phyloP scores from a whole-genome alignment of 139 green algal genomes.

The Nannochloris sp. region DNA sequence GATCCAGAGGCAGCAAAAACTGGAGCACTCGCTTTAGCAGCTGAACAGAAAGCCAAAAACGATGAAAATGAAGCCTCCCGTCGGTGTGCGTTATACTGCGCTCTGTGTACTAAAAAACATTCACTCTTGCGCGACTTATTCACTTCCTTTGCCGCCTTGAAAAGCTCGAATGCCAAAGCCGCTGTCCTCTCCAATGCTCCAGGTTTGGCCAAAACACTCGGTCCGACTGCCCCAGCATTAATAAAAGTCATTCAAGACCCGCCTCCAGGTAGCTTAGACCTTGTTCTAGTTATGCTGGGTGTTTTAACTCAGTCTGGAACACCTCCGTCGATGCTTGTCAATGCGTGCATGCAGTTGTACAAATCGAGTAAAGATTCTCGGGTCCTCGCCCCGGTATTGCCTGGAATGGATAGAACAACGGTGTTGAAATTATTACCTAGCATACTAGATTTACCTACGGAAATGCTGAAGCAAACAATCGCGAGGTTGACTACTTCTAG shows the following conservation, averaged over 20 bases:
- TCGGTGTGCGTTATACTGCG: conserved; percentile 48
- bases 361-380: background rate
- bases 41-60: no score
- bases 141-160: conserved; percentile 17
- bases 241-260: conserved; percentile 25
- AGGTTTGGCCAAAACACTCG: conserved; percentile 37
- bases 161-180: conserved; percentile 1
- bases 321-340: conserved; percentile 29
- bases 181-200: conserved; percentile 26
- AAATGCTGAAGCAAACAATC: conserved; percentile 16
- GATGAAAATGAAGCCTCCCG: conserved; percentile 18
- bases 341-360: conserved; percentile 18
- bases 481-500: conserved; percentile 9
- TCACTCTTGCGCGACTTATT: conserved; percentile 49
- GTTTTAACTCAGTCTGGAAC: conserved; percentile 26
- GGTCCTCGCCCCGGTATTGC: conserved; percentile 32
- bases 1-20: no score
- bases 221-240: conserved; percentile 23
- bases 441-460: conserved; percentile 21
- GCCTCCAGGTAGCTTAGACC: conserved; percentile 17
- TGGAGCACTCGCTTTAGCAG: no score
- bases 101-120: conserved; percentile 50
- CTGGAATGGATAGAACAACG: conserved; percentile 15
- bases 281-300: conserved; percentile 56
- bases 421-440: conserved; percentile 31